A percentile compares a stretch with the other conserved stretches of the same genome.
Conservation (phyloP, 495 filamentous ascomycete genomes). For the Friedmanniomyces simplex region DNA sequence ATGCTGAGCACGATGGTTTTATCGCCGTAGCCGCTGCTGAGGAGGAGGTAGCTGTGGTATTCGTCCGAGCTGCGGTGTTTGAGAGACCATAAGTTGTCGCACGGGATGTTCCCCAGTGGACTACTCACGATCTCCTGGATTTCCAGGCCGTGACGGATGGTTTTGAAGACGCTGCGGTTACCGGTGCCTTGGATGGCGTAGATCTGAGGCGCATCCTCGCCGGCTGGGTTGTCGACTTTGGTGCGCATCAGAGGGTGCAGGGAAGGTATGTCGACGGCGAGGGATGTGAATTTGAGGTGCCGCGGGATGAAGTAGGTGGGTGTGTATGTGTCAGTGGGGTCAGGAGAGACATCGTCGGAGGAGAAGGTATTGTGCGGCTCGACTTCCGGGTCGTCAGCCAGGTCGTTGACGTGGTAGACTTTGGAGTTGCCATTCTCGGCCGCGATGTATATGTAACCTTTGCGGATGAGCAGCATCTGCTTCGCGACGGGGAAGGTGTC, state of each 20-base stretch:
- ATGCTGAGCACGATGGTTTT: slow-evolving; percentile 82
- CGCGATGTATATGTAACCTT: slow-evolving; percentile 88
- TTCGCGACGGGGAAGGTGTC: slow-evolving; percentile 87
- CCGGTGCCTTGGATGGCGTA: slow-evolving; percentile 84
- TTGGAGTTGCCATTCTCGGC: slow-evolving; percentile 87
- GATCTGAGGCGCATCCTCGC: slow-evolving; percentile 93
- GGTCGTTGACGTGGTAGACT: slow-evolving; percentile 94
- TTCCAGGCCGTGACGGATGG: slow-evolving; percentile 81
- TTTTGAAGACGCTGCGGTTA: slow-evolving; percentile 79
- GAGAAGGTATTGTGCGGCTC: slow-evolving; percentile 17
- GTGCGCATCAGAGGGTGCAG: slow-evolving; percentile 87
- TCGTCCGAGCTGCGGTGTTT: slow-evolving; percentile 74
- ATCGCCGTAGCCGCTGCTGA: slow-evolving; percentile 50
- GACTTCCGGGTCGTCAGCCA: slow-evolving; percentile 93
- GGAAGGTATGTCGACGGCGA: slow-evolving; percentile 76
- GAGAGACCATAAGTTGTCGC: slow-evolving; percentile 83
- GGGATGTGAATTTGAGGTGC: slow-evolving; percentile 64
- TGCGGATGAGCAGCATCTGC: slow-evolving; percentile 83
- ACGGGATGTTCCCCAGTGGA: slow-evolving; percentile 69
- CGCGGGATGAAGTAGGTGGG: slow-evolving; percentile 80
- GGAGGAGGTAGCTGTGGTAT: slow-evolving; percentile 67
- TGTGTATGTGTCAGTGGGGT: slow-evolving; percentile 54
- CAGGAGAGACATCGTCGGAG: slow-evolving; percentile 25
- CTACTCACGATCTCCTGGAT: slow-evolving; percentile 92
- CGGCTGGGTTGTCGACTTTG: slow-evolving; percentile 76